These are phyloP conservation scores for Apophysomyces variabilis DNA, from an alignment of 371 early-diverging fungal species.

Conservation along the genomic window DNA sequence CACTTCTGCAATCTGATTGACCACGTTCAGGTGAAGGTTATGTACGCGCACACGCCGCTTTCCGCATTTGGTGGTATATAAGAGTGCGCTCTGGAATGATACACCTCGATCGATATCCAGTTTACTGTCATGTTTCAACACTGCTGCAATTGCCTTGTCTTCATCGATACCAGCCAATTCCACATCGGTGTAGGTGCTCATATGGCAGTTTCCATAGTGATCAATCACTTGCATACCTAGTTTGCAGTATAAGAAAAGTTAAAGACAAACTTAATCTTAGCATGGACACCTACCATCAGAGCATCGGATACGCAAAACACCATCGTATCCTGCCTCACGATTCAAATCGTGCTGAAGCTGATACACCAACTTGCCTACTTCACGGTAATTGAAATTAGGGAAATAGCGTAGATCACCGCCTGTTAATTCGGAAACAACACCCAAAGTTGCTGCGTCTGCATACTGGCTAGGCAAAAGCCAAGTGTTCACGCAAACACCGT, in stretches of 20 bases:
- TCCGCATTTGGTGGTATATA: conserved; percentile 91
- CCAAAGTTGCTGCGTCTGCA: conserved; percentile 87
- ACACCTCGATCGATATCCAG: conserved; percentile 85
- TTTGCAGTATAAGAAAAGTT: conserved; percentile 85
- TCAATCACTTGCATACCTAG: conserved; percentile 84
- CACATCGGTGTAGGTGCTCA: conserved; percentile 92
- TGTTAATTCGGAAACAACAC: conserved; percentile 76
- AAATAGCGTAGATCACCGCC: conserved; percentile 88
- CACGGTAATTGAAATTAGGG: conserved; percentile 75
- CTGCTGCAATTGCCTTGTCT: conserved; percentile 84
- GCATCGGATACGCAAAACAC: conserved; percentile 88
- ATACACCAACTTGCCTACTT: conserved; percentile 71
- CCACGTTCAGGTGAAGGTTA: conserved; percentile 81
- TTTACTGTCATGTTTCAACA: conserved; percentile 91
- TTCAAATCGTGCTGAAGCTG: conserved; percentile 78
- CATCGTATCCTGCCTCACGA: conserved; percentile 89
- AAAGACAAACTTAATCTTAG: conserved; percentile 81
- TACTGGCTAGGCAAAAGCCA: conserved; percentile 89
- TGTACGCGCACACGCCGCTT: conserved; percentile 91
- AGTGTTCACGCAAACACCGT: conserved; percentile 87
- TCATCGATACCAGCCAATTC: conserved; percentile 93
- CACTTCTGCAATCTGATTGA: conserved; percentile 82
- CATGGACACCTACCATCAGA: conserved; percentile 77
- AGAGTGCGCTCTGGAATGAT: conserved; percentile 88
- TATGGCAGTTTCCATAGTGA: conserved; percentile 93